Percentiles rank a stretch among this genome's conserved stretches.
These are phyloP conservation scores for Sporothrix mexicana DNA, from an alignment of 2,329 filamentous ascomycete species.

Conservation along the genomic window DNA sequence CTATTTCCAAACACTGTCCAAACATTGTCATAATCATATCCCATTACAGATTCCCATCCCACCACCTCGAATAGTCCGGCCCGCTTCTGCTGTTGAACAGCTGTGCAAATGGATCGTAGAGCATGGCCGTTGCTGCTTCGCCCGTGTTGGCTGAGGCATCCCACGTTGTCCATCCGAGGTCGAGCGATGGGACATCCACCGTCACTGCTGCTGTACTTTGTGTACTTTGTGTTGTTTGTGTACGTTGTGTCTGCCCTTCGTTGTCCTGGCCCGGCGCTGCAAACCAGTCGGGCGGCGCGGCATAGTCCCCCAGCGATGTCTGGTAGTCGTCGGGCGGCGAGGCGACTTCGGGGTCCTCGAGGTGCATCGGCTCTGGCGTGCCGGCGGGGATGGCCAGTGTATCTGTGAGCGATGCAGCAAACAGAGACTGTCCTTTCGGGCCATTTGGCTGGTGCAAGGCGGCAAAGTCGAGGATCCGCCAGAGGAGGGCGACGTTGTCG, in stretches of 20 bases:
- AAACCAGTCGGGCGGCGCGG: constrained; percentile 13
- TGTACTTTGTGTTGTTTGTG: background rate
- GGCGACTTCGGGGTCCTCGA: background rate
- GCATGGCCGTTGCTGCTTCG: constrained; percentile 2
- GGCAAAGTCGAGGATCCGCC: constrained; percentile 21
- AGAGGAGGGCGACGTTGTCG: background rate
- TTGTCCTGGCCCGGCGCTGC: background rate
- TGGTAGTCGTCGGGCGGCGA: constrained; percentile 13
- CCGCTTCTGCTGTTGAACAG: constrained; percentile 14
- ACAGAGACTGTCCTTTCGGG: background rate
- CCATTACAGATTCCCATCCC: constrained; percentile 23
- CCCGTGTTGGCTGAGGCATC: background rate
- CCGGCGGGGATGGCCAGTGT: background rate
- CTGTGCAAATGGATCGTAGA: constrained; percentile 26
- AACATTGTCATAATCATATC: background rate
- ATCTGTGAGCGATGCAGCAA: background rate
- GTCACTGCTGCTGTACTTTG: background rate
- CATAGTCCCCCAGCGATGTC: constrained; percentile 17
- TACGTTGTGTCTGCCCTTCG: background rate
- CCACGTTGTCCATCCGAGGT: constrained; percentile 16
- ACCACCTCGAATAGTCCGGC: constrained; percentile 22
- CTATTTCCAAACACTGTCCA: background rate
- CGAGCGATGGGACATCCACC: background rate
- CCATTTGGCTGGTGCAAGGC: constrained; percentile 17
- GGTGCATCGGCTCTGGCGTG: background rate